phyloP scores from a whole-genome alignment of 768 basidiomycete genomes.

The Mycena filopes region DNA sequence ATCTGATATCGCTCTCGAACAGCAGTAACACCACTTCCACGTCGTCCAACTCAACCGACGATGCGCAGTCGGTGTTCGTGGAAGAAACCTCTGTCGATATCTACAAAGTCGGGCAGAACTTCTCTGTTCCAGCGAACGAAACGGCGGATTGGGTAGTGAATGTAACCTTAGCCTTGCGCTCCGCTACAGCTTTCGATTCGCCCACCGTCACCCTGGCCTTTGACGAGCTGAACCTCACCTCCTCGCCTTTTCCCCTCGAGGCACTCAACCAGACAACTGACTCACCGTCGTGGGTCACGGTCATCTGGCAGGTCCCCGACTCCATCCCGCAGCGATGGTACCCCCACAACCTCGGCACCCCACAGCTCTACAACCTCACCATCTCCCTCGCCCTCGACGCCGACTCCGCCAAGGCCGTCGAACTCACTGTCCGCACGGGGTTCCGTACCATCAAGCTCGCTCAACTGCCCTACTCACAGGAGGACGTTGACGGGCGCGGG shows the following conservation, averaged over 20 bases:
- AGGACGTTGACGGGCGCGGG: slow-evolving; percentile 55
- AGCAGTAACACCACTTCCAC: slow-evolving; percentile 34
- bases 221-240: slow-evolving; percentile 57
- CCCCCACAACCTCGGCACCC: slow-evolving; percentile 64
- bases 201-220: slow-evolving; percentile 56
- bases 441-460: slow-evolving; percentile 69
- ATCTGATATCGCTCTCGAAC: slow-evolving; percentile 54
- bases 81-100: slow-evolving; percentile 67
- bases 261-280: slow-evolving; percentile 38
- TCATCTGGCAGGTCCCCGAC: slow-evolving; percentile 58
- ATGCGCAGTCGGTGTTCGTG: slow-evolving; percentile 50
- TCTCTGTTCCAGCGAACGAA: slow-evolving; percentile 55
- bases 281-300: slow-evolving; percentile 52
- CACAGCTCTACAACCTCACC: slow-evolving; percentile 64
- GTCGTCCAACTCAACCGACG: slow-evolving; percentile 38
- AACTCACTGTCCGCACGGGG: slow-evolving; percentile 59
- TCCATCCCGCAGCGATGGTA: slow-evolving; percentile 61
- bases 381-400: slow-evolving; percentile 47
- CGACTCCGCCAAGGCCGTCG: slow-evolving; percentile 38
- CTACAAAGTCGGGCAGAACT: slow-evolving; percentile 61
- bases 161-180: slow-evolving; percentile 60
- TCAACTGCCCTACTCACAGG: slow-evolving; percentile 57
- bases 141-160: slow-evolving; percentile 66
- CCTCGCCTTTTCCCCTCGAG: slow-evolving; percentile 43
- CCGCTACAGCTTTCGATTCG: slow-evolving; percentile 45